These are phyloP conservation scores for Acaromyces ingoldii DNA, from an alignment of 1,284 basidiomycete genomes.

Conservation along the genomic window DNA sequence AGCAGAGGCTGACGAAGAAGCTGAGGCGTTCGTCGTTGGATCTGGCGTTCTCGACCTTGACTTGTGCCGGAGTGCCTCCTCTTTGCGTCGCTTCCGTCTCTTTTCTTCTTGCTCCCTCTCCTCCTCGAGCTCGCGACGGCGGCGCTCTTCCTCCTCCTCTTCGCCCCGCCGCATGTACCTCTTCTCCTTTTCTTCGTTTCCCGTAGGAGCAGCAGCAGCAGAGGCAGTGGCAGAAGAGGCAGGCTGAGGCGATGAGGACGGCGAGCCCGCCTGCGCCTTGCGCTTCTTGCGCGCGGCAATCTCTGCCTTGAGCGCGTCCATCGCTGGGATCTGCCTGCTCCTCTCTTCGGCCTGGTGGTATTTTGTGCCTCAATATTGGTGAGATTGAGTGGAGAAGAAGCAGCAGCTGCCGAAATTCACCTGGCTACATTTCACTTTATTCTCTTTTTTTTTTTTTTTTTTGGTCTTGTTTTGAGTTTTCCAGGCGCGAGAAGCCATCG, in stretches of 20 bases:
- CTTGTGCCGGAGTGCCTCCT: background rate
- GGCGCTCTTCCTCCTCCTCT: constrained; percentile 30
- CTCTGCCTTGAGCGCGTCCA: constrained; percentile 83
- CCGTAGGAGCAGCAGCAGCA: constrained; percentile 1
- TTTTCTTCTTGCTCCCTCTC: constrained; percentile 6
- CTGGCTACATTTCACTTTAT: too few species aligned
- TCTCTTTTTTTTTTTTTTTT: too few species aligned
- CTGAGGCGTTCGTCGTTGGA: background rate
- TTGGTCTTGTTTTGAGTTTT: too few species aligned
- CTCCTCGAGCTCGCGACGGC: constrained; percentile 16
- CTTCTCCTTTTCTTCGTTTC: constrained; percentile 10
- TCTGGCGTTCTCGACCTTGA: background rate
- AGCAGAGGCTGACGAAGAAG: background rate
- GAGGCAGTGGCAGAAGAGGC: constrained; percentile 8
- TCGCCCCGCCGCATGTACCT: constrained; percentile 39
- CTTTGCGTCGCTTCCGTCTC: background rate
- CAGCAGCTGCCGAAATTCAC: too few species aligned
- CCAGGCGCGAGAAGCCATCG: too few species aligned
- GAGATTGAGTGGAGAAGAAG: too few species aligned
- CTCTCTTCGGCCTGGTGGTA: background rate
- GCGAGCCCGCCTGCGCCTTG: constrained; percentile 57
- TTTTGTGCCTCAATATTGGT: too few species aligned
- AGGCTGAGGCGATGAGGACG: background rate
- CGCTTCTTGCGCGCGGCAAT: constrained; percentile 70
- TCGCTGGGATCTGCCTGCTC: constrained; percentile 43